Conservation (phyloP, 169 alveolate genomes). For the Cryptosporidium viatorum region DNA sequence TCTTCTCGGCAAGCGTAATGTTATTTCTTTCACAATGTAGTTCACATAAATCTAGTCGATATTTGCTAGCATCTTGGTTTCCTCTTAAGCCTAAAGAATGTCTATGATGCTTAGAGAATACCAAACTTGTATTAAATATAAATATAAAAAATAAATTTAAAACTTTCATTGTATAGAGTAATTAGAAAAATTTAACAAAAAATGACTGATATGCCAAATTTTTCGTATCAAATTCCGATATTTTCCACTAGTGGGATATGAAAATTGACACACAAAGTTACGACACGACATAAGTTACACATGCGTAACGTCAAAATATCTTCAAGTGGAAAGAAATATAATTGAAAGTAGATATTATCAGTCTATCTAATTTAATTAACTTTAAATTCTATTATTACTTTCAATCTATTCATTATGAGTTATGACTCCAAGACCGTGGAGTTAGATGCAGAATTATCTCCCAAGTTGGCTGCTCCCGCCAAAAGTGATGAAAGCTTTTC, state of each 20-base stretch:
- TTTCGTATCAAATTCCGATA: not conserved
- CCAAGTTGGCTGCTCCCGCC: not conserved
- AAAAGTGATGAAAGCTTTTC: not conserved
- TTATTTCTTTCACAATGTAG: conserved; percentile 3
- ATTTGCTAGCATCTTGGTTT: not conserved
- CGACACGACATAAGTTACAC: conserved; percentile 74
- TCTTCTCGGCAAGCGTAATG: conserved; percentile 54
- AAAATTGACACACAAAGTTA: conserved; percentile 41
- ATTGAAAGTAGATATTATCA: not conserved
- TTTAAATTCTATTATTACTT: not conserved
- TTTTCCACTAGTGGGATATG: conserved; percentile 33
- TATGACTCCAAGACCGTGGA: not conserved
- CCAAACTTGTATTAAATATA: conserved; percentile 6
- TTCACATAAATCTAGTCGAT: not conserved
- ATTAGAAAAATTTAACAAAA: not conserved
- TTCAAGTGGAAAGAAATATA: conserved; percentile 41
- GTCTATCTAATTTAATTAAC: not conserved
- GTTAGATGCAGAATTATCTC: not conserved
- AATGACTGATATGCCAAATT: not conserved
- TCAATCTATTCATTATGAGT: not conserved
- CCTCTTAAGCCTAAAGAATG: conserved; percentile 59
- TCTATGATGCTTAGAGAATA: conserved; percentile 20
- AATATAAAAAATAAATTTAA: conserved; percentile 2
- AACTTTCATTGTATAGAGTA: not conserved
- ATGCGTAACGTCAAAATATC: conserved; percentile 58